A percentile compares a stretch with the other conserved stretches of the same genome.
phyloP scores from a whole-genome alignment of 495 filamentous ascomycete genomes.

The Penicillium herquei region DNA sequence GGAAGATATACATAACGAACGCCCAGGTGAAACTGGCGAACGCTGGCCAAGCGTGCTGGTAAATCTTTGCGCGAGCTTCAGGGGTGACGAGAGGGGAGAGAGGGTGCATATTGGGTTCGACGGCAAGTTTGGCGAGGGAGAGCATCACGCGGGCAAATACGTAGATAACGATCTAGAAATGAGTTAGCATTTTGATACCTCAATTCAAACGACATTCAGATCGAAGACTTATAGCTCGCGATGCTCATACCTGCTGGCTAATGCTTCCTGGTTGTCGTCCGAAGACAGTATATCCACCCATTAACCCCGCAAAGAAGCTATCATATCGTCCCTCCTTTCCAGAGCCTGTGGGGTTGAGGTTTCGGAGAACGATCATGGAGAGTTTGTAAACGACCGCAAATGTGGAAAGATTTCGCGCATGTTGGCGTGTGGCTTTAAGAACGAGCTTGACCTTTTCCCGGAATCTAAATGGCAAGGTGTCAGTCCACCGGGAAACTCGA shows the following conservation, averaged over 20 bases:
- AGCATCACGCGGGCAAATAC: conserved; percentile 91
- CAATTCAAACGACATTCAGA: no score
- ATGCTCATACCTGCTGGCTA: conserved; percentile 70
- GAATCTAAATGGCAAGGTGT: conserved; percentile 46
- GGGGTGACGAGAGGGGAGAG: conserved; percentile 42
- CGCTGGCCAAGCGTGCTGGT: conserved; percentile 77
- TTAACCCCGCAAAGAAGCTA: conserved; percentile 82
- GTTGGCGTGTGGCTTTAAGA: conserved; percentile 80
- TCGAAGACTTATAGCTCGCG: no score
- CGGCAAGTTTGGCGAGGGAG: conserved; percentile 74
- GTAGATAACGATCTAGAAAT: conserved; percentile 78
- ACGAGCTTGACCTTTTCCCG: conserved; percentile 77
- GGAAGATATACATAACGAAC: conserved; percentile 91
- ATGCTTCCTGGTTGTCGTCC: conserved; percentile 79
- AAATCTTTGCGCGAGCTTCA: conserved; percentile 49
- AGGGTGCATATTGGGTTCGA: conserved; percentile 59
- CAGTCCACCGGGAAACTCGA: conserved; percentile 10
- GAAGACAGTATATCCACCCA: conserved; percentile 93
- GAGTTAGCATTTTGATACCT: neutral
- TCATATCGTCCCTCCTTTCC: conserved; percentile 70
- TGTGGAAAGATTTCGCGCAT: conserved; percentile 86
- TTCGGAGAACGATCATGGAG: conserved; percentile 67
- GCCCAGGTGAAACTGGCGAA: conserved; percentile 92
- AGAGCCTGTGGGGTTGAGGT: conserved; percentile 56
- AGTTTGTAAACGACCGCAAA: conserved; percentile 90